Evolutionary conservation across 495 filamentous ascomycete genomes (phyloP), one percentile per base, ranked within the genome.

Genomic region (Extremus antarcticus): DNA sequence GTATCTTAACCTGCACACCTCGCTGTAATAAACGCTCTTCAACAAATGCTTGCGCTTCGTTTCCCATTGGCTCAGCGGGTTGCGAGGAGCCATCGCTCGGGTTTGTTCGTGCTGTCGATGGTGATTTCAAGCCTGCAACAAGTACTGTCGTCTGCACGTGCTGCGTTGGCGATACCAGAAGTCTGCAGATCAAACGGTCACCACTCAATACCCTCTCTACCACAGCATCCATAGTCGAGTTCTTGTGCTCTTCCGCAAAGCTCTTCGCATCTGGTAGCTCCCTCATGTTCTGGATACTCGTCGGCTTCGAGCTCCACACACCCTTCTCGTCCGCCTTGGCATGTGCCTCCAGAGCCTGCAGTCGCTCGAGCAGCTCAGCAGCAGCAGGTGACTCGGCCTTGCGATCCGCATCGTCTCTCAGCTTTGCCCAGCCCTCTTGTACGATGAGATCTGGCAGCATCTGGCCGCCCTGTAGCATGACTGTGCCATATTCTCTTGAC

Each of bases 161-260:
- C 66, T 86, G 81, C 57, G 82, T 80, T 0, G 88, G 82, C 2
- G 79, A 76, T 17, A 90, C 65, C 41, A 92, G 70, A 51, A 99
- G 73, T 45, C 94, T 84, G n/a, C 90, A 73, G 52, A 94, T 82
- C 56, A 95, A 71, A 43, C 91, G 85, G 66, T 99, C 94, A 50
- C 90, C 94, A 59, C 80, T 88, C 55, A 97, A 73, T 43, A 97
- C 87, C 59, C 85, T 81, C 76, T 99, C 94, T 45, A 97, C 78
- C 41, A 87, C 81, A 52, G 79, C 60, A 58, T 94, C 81, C 16
- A 97, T 70, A 9, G 76, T 72, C 68, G 88, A 79, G 49, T 83
- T 85, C 73, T 90, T 92, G 71, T 81, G 85, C 59, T 84, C 71
- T 29, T 86, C 80, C 10, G 88, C 73, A 65, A 96, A 85, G 10